A percentile compares a stretch with the other conserved stretches of the same genome.
Conservation (phyloP, 306 rosid species). For the Macrotyloma uniflorum region DNA sequence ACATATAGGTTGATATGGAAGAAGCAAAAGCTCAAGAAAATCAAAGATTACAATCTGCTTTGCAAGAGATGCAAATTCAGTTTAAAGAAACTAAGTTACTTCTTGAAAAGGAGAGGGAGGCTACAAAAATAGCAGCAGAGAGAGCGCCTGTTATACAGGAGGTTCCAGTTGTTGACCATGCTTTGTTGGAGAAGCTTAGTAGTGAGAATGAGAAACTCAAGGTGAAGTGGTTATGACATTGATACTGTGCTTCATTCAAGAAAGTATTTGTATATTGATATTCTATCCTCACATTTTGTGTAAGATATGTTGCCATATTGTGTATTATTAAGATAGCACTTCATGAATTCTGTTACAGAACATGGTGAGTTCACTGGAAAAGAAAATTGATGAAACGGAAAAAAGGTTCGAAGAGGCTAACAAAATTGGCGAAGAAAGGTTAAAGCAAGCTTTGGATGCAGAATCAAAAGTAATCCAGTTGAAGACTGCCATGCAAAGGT, state of each 20-base stretch:
- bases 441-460: slow-evolving; percentile 86
- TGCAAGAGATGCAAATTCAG: slow-evolving; percentile 74
- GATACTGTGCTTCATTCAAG: slow-evolving; percentile 17
- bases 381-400: slow-evolving; percentile 81
- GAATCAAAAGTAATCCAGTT: slow-evolving; percentile 73
- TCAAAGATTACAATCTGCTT: slow-evolving; percentile 67
- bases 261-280: slow-evolving; percentile 7
- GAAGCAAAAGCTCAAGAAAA: slow-evolving; percentile 83
- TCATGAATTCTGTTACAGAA: slow-evolving; percentile 48
- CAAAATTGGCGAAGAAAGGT: slow-evolving; percentile 79
- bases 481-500: slow-evolving; percentile 89
- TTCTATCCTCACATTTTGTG: slow-evolving; percentile 1
- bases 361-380: slow-evolving; percentile 78
- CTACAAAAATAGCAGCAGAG: slow-evolving; percentile 57
- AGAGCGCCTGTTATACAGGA: slow-evolving; percentile 64
- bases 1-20: slow-evolving; percentile 74
- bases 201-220: slow-evolving; percentile 82
- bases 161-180: slow-evolving; percentile 83
- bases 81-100: slow-evolving; percentile 68
- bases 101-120: slow-evolving; percentile 70
- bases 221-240: slow-evolving; percentile 50
- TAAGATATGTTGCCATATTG: slow-evolving; percentile 15
- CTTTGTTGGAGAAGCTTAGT: slow-evolving; percentile 71
- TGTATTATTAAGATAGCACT: slow-evolving; percentile 38
- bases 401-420: slow-evolving; percentile 73